Conservation (phyloP, 345 rosid species). For the Punica granatum region DNA sequence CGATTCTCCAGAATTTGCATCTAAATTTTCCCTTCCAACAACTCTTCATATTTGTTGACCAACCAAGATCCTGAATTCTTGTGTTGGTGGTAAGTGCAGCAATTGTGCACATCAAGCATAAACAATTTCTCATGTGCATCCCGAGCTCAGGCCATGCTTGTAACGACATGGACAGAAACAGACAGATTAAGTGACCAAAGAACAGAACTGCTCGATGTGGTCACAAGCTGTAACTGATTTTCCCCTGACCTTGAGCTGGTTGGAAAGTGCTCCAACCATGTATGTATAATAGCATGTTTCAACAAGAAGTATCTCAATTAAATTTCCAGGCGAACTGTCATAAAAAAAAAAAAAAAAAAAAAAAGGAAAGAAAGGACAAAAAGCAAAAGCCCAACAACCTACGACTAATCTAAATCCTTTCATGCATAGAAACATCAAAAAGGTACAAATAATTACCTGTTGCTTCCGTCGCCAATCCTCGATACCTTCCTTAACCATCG, state of each 20-base stretch:
- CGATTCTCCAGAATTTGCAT: too few species aligned
- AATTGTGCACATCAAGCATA: too few species aligned
- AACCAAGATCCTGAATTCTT: not conserved
- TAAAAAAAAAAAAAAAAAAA: not conserved
- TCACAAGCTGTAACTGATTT: too few species aligned
- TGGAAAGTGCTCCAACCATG: not conserved
- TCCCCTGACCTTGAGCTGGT: too few species aligned
- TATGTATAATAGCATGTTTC: not conserved
- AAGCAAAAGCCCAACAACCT: not conserved
- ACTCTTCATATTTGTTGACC: not conserved
- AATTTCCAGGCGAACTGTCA: not conserved
- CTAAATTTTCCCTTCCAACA: too few species aligned
- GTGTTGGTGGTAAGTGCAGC: too few species aligned
- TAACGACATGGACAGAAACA: too few species aligned
- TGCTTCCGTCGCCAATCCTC: constrained; percentile 79
- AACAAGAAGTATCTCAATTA: not conserved
- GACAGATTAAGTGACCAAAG: too few species aligned
- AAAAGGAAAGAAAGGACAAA: not conserved
- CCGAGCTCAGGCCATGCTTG: too few species aligned
- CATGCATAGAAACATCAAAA: not conserved
- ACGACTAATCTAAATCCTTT: not conserved
- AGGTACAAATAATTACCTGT: constrained; percentile 39
- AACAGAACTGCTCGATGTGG: too few species aligned
- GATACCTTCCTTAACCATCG: constrained; percentile 84
- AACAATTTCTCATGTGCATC: not conserved